These are phyloP conservation scores for Amanita polypyramis DNA, from an alignment of 768 basidiomycete genomes.

Conservation along the genomic window DNA sequence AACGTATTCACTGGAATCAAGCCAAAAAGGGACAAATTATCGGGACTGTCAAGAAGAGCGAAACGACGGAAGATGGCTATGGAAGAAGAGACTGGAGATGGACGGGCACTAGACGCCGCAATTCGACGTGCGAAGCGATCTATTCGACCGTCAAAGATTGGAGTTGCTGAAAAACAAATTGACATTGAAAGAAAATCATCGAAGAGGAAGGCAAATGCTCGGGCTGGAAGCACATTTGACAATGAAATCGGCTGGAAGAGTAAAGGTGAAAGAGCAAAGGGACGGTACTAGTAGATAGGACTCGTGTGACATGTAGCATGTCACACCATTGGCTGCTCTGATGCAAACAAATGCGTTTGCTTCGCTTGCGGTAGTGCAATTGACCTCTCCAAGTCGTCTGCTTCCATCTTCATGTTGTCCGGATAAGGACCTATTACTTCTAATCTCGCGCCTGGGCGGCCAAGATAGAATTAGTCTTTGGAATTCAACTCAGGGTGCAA, in stretches of 20 bases:
- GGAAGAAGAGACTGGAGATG: constrained; percentile 55
- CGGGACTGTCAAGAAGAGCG: constrained; percentile 77
- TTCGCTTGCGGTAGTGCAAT: constrained; percentile 43
- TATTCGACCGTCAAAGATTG: constrained; percentile 64
- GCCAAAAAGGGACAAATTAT: constrained; percentile 69
- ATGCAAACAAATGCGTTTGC: constrained; percentile 43
- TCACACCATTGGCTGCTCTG: background rate
- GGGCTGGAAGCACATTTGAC: constrained; percentile 37
- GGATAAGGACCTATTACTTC: constrained; percentile 70
- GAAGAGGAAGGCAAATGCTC: constrained; percentile 7
- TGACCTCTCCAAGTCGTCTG: constrained; percentile 49
- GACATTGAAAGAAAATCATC: constrained; percentile 24
- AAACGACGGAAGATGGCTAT: constrained; percentile 83
- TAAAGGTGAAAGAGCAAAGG: constrained; percentile 1
- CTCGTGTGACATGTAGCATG: background rate
- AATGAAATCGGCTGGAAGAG: constrained; percentile 19
- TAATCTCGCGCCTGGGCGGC: constrained; percentile 57
- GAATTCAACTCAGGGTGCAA: constrained; percentile 66
- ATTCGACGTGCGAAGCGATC: constrained; percentile 86
- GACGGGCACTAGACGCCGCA: constrained; percentile 51
- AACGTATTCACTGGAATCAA: constrained; percentile 16
- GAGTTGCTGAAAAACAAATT: constrained; percentile 30
- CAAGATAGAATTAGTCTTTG: constrained; percentile 66
- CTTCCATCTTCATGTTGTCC: constrained; percentile 66
- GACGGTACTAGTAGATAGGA: background rate